Conservation (phyloP, 306 rosid species). For the Ormosia emarginata region DNA sequence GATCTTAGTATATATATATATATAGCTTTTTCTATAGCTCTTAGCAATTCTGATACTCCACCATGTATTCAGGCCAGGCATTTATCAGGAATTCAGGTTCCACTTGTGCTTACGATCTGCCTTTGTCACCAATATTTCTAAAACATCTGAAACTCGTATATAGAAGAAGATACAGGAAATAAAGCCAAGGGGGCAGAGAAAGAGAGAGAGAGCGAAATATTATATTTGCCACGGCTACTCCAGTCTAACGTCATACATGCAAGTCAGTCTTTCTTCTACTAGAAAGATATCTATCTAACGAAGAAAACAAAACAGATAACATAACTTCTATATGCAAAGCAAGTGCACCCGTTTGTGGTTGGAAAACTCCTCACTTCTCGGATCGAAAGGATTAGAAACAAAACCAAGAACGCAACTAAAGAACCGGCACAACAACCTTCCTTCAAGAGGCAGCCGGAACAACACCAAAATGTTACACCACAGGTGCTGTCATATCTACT, state of each 20-base stretch:
- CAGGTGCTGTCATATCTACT: slow-evolving; percentile 2
- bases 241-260: not conserved
- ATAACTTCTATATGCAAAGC: not conserved
- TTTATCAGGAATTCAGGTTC: not conserved
- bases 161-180: not conserved
- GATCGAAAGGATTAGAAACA: not conserved
- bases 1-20: too few relatives aligned
- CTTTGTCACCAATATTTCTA: not conserved
- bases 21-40: not conserved
- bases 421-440: slow-evolving; percentile 18
- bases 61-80: not conserved
- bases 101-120: not conserved
- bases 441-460: slow-evolving; percentile 13
- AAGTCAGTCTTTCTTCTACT: not conserved
- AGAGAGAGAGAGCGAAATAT: not conserved
- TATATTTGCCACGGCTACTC: not conserved
- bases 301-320: not conserved
- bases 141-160: not conserved
- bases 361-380: slow-evolving; percentile 1
- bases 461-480: slow-evolving; percentile 19
- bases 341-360: not conserved
- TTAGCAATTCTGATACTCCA: too few relatives aligned
- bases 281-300: not conserved
- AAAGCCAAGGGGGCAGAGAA: not conserved
- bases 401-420: slow-evolving; percentile 11